These are phyloP conservation scores for Penicillium aurantiogriseum DNA, from an alignment of 2,329 filamentous ascomycete genomes.

Conservation along the genomic window DNA sequence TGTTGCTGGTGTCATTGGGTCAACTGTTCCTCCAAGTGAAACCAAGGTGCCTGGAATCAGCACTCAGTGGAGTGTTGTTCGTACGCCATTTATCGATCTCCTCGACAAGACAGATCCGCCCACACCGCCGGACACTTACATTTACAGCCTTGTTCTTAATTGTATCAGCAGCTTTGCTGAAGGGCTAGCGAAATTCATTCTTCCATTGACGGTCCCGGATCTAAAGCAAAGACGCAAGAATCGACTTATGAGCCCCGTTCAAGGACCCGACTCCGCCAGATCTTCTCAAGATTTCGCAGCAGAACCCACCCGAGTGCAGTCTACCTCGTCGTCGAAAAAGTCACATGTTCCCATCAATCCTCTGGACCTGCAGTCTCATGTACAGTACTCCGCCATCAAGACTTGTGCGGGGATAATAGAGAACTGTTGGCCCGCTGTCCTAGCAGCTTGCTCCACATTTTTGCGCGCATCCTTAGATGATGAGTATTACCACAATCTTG, in stretches of 20 bases:
- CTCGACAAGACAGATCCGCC: conserved; percentile 89
- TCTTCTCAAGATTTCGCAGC: conserved; percentile 32
- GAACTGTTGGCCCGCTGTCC: conserved; percentile 90
- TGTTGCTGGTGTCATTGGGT: conserved; percentile 80
- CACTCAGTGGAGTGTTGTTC: conserved; percentile 83
- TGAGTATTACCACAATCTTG: conserved; percentile 88
- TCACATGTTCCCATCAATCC: conserved; percentile 71
- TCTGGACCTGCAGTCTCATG: conserved; percentile 69
- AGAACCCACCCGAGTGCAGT: conserved; percentile 27
- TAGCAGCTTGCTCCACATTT: conserved; percentile 94
- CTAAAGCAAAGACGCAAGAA: conserved; percentile 51
- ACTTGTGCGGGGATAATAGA: conserved; percentile 81
- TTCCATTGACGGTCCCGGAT: conserved; percentile 86
- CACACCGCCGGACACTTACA: conserved; percentile 81
- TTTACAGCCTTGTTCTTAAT: conserved; percentile 83
- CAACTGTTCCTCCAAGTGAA: conserved; percentile 65
- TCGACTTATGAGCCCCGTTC: conserved; percentile 36
- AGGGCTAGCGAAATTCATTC: conserved; percentile 85
- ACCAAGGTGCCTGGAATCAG: conserved; percentile 74
- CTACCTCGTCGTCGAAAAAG: conserved; percentile 27
- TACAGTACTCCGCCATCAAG: conserved; percentile 68
- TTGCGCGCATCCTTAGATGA: conserved; percentile 87
- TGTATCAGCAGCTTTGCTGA: conserved; percentile 91
- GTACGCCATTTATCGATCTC: conserved; percentile 87
- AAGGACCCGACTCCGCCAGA: conserved; percentile 35